Base-by-base conservation (phyloP, 2,329 filamentous ascomycete species). In the Cladophialophora bantiana region DNA sequence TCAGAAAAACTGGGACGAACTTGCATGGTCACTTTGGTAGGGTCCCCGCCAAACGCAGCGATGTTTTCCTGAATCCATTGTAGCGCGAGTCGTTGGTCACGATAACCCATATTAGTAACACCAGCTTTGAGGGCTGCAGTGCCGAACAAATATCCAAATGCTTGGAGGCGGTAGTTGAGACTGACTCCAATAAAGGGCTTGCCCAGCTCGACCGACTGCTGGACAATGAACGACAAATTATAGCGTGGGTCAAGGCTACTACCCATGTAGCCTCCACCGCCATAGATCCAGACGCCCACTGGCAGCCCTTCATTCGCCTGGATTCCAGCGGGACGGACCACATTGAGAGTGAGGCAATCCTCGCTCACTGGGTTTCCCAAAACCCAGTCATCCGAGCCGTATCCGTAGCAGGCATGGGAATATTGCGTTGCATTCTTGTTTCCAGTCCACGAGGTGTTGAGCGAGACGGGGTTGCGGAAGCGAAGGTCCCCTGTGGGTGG, bases 251-350 rank as follows among this genome's bases (percentile, higher is more conserved):
- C 85, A 12, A 68, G 77, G 71, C 70, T 81, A 74, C 74, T 82
- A 1, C 87, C 87, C 26, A 26, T 26, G 26, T 26, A 26, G 26
- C 26, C 26, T 26, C 84, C 85, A 40, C 86, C 86, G 12, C 85
- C 81, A 38, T 88, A 86, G 32, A 90, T 86, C 87, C 88, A 90
- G 1, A 88, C 80, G 12, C 80, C 81, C 6, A 89, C 84, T 0
- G 87, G 87, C 1, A 90, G 10, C 76, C 79, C 2, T 75, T 74
- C 6, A 73, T 71, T 35, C 75, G 68, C 7, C 78, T 74, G 4
- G 67, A 77, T 73, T 5, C 83, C 82, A 7, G 82, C 76, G 0
- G 86, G 86, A 2, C 87, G 82, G 32, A 90, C 78, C 7, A 90
- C 81, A 60, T 82, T 82, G 5, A 77, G 72, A 1, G 77, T 80